These are phyloP conservation scores for Rugiboletus extremiorientalis DNA, from an alignment of 1,284 basidiomycete genomes.

Conservation along the genomic window DNA sequence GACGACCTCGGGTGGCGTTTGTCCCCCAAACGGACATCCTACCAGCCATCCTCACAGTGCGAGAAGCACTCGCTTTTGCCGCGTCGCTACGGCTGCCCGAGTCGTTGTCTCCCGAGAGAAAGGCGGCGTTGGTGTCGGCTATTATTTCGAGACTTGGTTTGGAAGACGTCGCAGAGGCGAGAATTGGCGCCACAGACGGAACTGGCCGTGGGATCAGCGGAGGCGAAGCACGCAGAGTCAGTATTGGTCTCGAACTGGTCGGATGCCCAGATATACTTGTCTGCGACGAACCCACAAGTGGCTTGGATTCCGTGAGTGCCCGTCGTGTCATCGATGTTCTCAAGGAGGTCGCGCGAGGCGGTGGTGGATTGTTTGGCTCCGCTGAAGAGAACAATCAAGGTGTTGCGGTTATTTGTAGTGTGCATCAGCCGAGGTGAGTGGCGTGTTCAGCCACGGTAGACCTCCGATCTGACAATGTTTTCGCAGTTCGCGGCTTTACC, in stretches of 20 bases:
- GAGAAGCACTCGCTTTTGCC: constrained; percentile 82
- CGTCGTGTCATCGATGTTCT: constrained; percentile 76
- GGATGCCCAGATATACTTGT: constrained; percentile 79
- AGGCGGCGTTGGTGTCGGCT: constrained; percentile 64
- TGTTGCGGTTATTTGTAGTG: constrained; percentile 77
- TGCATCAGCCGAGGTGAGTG: constrained; percentile 79
- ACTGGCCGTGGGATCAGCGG: constrained; percentile 78
- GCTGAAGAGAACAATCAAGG: constrained; percentile 16
- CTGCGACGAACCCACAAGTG: constrained; percentile 82
- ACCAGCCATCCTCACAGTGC: constrained; percentile 76
- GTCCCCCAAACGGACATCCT: constrained; percentile 87
- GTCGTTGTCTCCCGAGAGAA: constrained; percentile 63
- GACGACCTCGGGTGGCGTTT: constrained; percentile 66
- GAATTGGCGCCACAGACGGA: constrained; percentile 61
- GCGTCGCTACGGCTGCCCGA: constrained; percentile 84
- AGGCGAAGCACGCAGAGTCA: constrained; percentile 82
- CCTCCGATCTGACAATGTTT: neutral
- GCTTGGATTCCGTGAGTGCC: constrained; percentile 87
- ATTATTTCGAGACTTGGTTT: constrained; percentile 80
- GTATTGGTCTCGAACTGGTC: constrained; percentile 83
- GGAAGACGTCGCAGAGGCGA: constrained; percentile 61
- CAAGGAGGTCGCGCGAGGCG: constrained; percentile 68
- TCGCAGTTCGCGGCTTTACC: constrained; percentile 75
- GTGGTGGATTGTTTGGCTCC: constrained; percentile 29
- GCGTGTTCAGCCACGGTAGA: neutral